Evolutionary conservation across 768 basidiomycete species (phyloP).

Genomic region (Aureoboletus auriporus): DNA sequence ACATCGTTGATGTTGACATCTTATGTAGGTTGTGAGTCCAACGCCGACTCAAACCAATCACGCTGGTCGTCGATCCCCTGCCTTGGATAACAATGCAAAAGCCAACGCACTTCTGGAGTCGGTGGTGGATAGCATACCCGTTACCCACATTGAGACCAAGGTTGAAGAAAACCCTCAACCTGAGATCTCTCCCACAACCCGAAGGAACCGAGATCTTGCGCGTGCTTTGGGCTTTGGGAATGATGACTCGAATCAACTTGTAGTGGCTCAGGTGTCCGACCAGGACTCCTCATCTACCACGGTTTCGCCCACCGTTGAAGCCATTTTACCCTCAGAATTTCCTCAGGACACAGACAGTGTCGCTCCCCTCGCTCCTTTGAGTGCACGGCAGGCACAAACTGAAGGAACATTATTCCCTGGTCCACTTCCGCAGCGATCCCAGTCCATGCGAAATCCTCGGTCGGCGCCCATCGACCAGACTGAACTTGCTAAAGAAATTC

Average conservation of each 20-base stretch:
- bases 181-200: constrained; percentile 48
- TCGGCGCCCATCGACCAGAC: constrained; percentile 45
- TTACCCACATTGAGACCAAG: constrained; percentile 28
- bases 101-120: constrained; percentile 68
- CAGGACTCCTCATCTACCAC: constrained; percentile 29
- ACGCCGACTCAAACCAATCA: constrained; percentile 35
- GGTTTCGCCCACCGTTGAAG: constrained; percentile 33
- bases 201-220: constrained; percentile 71
- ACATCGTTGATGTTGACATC: constrained; percentile 5
- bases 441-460: constrained; percentile 36
- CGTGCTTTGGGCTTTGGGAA: constrained; percentile 64
- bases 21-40: constrained; percentile 54
- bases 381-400: neutral
- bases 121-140: constrained; percentile 50
- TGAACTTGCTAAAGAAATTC: constrained; percentile 61
- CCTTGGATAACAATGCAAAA: constrained; percentile 51
- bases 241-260: constrained; percentile 31
- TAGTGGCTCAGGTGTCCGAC: constrained; percentile 18
- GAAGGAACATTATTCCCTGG: constrained; percentile 15
- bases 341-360: constrained; percentile 14
- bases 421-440: constrained; percentile 24
- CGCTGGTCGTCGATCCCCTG: constrained; percentile 28
- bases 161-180: constrained; percentile 25
- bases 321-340: constrained; percentile 25
- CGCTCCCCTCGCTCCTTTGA: constrained; percentile 1